Percentiles rank a stretch among this genome's conserved stretches.
Conservation (phyloP, 1,139 yeast genomes). For the Suhomyces atakaporum region DNA sequence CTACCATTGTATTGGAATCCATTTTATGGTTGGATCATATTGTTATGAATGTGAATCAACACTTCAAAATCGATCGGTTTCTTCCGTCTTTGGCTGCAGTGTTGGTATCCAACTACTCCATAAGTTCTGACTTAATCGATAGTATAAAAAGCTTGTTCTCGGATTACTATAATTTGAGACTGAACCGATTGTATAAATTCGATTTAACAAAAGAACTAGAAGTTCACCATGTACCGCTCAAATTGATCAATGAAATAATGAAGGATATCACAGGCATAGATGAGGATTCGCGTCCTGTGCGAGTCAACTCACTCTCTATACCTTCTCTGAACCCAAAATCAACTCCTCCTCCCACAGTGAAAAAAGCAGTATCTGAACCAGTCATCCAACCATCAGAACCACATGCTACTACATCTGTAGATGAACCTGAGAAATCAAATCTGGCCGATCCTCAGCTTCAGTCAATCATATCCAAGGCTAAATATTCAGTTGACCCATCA, state of each 20-base stretch:
- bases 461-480: constrained; percentile 16
- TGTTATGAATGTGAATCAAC: constrained; percentile 32
- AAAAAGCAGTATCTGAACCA: too few species aligned
- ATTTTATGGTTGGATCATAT: constrained; percentile 38
- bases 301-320: not conserved
- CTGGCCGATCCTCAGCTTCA: constrained; percentile 12
- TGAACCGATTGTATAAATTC: constrained; percentile 32
- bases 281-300: not conserved
- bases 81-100: constrained; percentile 27
- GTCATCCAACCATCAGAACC: too few species aligned
- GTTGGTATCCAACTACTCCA: constrained; percentile 10
- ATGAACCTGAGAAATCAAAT: not conserved
- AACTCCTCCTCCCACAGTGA: too few species aligned
- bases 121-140: constrained; percentile 14
- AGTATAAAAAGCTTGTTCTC: constrained; percentile 26
- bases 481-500: constrained; percentile 29
- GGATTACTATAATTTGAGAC: constrained; percentile 30
- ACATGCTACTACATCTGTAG: too few species aligned
- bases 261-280: constrained; percentile 26
- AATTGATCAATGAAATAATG: constrained; percentile 31
- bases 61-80: constrained; percentile 33
- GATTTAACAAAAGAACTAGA: constrained; percentile 54
- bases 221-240: constrained; percentile 35
- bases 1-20: constrained; percentile 45
- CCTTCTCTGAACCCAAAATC: not conserved